A percentile compares a stretch with the other conserved stretches of the same genome.
phyloP scores from a whole-genome alignment of 2,329 filamentous ascomycete genomes.

The Apiospora phragmitis region DNA sequence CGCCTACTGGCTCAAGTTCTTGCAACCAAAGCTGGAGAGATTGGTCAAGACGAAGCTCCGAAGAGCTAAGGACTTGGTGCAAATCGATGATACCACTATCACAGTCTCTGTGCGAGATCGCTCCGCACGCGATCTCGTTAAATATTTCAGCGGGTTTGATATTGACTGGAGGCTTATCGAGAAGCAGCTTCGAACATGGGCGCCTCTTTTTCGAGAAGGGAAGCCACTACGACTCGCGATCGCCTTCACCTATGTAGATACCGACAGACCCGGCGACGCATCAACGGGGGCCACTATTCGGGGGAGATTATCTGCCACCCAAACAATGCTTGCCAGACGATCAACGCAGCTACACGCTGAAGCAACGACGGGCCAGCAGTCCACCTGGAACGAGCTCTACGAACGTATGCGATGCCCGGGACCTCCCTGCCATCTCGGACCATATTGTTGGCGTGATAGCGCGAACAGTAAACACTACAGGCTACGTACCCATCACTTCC shows the following conservation, averaged over 20 bases:
- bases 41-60: constrained; percentile 17
- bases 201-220: not conserved
- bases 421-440: not conserved
- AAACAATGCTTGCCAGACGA: too few species aligned
- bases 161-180: constrained; percentile 2
- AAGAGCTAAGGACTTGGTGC: not conserved
- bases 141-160: not conserved
- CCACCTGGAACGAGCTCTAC: not conserved
- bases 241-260: not conserved
- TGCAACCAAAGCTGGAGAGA: constrained; percentile 18
- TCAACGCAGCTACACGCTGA: not conserved
- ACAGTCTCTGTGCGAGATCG: not conserved
- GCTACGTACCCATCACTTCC: not conserved
- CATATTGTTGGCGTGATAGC: not conserved
- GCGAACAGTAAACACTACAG: not conserved
- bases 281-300: not conserved
- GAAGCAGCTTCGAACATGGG: not conserved
- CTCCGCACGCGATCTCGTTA: not conserved
- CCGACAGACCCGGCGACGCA: not conserved
- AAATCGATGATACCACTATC: not conserved
- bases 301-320: not conserved
- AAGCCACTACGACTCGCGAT: not conserved
- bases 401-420: not conserved
- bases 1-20: constrained; percentile 17
- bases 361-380: not conserved